phyloP scores from a whole-genome alignment of 2,329 filamentous ascomycete species.

The Didymella glomerata region DNA sequence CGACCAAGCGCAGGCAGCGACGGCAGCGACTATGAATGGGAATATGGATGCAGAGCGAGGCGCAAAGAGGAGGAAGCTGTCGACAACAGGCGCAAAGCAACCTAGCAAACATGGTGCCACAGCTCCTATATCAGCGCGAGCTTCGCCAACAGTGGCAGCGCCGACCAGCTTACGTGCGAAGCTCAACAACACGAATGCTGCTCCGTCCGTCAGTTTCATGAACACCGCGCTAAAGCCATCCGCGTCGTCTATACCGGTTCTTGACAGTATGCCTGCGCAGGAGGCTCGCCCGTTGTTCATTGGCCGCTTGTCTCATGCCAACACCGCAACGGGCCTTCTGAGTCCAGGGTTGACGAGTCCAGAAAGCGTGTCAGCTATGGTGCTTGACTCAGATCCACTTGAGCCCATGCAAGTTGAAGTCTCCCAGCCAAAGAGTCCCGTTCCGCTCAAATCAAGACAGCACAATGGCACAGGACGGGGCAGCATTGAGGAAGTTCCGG shows the following conservation, averaged over 20 bases:
- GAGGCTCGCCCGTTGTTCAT: conserved; percentile 26
- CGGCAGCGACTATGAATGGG: neutral
- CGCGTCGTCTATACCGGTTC: conserved; percentile 7
- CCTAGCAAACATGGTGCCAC: neutral
- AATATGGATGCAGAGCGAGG: conserved; percentile 4
- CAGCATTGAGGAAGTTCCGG: neutral
- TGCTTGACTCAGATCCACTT: neutral
- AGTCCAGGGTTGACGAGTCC: conserved; percentile 9
- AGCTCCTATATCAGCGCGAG: neutral
- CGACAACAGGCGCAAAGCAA: neutral
- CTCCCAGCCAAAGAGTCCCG: neutral
- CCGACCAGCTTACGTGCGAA: neutral
- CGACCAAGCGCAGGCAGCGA: conserved; percentile 2
- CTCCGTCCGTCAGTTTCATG: conserved; percentile 33
- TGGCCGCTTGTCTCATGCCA: conserved; percentile 5
- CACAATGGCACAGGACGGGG: neutral
- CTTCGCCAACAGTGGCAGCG: neutral
- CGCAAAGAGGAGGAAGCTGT: conserved; percentile 39
- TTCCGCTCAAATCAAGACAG: neutral
- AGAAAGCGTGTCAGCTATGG: conserved; percentile 1
- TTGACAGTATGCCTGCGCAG: neutral
- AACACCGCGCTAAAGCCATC: conserved; percentile 32
- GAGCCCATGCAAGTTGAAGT: neutral
- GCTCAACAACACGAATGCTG: conserved; percentile 17
- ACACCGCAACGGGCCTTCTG: neutral